Evolutionary conservation across 108 stramenopile species (phyloP).

Genomic region (Conticribra weissflogii): DNA sequence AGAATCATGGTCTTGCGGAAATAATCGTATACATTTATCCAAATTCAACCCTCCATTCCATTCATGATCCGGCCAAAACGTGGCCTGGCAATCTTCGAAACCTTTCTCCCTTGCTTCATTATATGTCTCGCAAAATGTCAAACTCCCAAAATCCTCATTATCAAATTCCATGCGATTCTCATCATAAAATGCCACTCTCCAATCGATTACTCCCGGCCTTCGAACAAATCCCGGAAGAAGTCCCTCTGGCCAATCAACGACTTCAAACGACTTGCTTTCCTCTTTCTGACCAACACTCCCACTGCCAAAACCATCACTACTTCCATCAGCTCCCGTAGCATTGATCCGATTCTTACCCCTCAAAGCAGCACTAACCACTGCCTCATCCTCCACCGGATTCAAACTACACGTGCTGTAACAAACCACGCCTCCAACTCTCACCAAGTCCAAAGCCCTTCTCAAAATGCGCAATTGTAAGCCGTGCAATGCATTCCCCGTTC

Average conservation of each 20-base stretch:
- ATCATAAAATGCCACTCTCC: conserved; percentile 74
- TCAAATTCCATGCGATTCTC: conserved; percentile 32
- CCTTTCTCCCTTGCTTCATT: conserved; percentile 41
- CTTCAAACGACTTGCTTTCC: too few species aligned
- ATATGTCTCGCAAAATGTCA: conserved; percentile 57
- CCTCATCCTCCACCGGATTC: conserved; percentile 94
- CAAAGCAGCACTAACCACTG: conserved; percentile 84
- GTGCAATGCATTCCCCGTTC: conserved; percentile 66
- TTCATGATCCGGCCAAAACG: conserved; percentile 63
- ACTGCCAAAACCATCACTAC: background rate
- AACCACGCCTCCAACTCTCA: conserved; percentile 74
- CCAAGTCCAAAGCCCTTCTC: conserved; percentile 61
- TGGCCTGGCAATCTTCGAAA: conserved; percentile 33
- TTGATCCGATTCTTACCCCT: background rate
- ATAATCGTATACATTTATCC: conserved; percentile 81
- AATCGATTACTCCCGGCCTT: conserved; percentile 59
- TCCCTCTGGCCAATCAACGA: conserved; percentile 49
- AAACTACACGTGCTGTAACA: conserved; percentile 88
- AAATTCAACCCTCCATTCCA: conserved; percentile 28
- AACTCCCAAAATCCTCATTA: conserved; percentile 37
- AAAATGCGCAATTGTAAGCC: conserved; percentile 77
- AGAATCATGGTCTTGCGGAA: conserved; percentile 96
- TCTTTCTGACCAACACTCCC: too few species aligned
- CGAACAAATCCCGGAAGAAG: conserved; percentile 48
- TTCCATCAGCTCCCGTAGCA: background rate